phyloP scores from a whole-genome alignment of 805 yeast genomes.

The Myxozyma mucilagina region DNA sequence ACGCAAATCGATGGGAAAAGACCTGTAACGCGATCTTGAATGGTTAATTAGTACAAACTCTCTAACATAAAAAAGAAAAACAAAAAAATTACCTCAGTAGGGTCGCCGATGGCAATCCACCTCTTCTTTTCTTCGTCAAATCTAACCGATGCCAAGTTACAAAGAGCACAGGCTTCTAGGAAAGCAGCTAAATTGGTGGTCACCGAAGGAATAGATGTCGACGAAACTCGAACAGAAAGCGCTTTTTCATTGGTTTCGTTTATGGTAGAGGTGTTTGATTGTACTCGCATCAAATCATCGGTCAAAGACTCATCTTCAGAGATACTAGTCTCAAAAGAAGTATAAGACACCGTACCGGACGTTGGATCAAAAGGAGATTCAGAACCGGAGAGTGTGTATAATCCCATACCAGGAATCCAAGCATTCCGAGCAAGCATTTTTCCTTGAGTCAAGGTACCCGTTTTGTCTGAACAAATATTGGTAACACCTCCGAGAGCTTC shows the following conservation, averaged over 20 bases:
- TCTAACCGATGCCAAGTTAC: slow-evolving; percentile 67
- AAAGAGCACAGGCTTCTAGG: slow-evolving; percentile 59
- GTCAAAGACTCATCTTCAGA: not conserved
- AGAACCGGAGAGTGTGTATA: slow-evolving; percentile 54
- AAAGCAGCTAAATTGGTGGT: slow-evolving; percentile 43
- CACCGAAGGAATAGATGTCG: slow-evolving; percentile 1
- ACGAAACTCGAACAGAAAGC: not conserved
- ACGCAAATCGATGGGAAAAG: slow-evolving; percentile 60
- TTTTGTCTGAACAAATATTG: slow-evolving; percentile 79
- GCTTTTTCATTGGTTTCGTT: not conserved
- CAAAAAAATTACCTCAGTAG: slow-evolving; percentile 56
- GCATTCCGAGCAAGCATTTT: slow-evolving; percentile 71
- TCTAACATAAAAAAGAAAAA: no score
- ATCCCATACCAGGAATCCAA: slow-evolving; percentile 67
- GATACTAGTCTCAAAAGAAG: not conserved
- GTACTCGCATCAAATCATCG: not conserved
- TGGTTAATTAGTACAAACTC: not conserved
- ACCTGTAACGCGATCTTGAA: slow-evolving; percentile 71
- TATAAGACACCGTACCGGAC: slow-evolving; percentile 48
- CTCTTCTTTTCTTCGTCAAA: slow-evolving; percentile 48
- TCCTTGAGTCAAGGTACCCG: slow-evolving; percentile 81
- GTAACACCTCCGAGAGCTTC: slow-evolving; percentile 79
- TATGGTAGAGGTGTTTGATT: not conserved
- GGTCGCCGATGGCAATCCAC: slow-evolving; percentile 86
- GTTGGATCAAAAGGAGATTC: slow-evolving; percentile 66